These are phyloP conservation scores for Darksidea phi DNA, from an alignment of 495 filamentous ascomycete species.

Conservation along the genomic window DNA sequence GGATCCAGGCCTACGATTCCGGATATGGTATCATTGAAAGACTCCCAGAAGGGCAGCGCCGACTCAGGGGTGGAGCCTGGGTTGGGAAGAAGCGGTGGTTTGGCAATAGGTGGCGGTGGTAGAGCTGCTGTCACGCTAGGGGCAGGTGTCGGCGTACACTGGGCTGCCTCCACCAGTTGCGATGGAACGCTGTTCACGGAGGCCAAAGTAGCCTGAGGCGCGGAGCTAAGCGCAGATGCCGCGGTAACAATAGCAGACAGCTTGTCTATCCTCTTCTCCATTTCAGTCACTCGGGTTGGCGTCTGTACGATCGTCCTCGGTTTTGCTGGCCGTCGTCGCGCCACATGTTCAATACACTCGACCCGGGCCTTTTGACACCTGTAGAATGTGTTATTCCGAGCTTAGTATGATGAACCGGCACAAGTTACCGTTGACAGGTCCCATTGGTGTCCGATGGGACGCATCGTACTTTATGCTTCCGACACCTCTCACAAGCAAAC, in stretches of 20 bases:
- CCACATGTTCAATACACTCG: constrained; percentile 32
- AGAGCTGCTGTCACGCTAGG: no score
- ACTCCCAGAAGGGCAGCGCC: constrained; percentile 26
- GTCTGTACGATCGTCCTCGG: constrained; percentile 18
- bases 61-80: constrained; percentile 26
- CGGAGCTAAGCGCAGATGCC: constrained; percentile 17
- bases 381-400: constrained; percentile 29
- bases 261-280: constrained; percentile 23
- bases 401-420: background rate
- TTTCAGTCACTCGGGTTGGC: constrained; percentile 12
- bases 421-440: constrained; percentile 24
- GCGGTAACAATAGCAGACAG: constrained; percentile 25
- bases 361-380: constrained; percentile 31
- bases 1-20: constrained; percentile 22
- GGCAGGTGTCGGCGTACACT: constrained; percentile 19
- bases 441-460: constrained; percentile 26
- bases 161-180: constrained; percentile 7
- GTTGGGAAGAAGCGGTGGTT: constrained; percentile 20
- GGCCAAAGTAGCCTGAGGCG: constrained; percentile 7
- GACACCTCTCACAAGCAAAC: constrained; percentile 31
- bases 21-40: constrained; percentile 25
- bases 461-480: constrained; percentile 30
- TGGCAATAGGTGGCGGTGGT: constrained; percentile 11
- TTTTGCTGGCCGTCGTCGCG: constrained; percentile 25
- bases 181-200: constrained; percentile 9